Percentiles rank a stretch among this genome's conserved stretches.
Conservation (phyloP, 139 green algal genomes). For the Chlamydomonas incerta region DNA sequence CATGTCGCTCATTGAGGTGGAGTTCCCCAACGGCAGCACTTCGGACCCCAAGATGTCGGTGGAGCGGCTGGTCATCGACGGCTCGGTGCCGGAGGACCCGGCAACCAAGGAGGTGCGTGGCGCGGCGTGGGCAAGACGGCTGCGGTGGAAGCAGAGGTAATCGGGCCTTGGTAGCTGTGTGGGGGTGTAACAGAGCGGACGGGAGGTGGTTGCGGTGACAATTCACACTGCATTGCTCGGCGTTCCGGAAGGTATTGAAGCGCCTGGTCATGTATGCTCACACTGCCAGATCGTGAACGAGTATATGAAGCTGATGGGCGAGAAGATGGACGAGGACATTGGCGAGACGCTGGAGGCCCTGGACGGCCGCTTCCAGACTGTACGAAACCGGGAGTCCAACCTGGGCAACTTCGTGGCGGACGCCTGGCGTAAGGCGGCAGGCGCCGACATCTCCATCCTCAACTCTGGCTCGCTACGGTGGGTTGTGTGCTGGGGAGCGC, state of each 20-base stretch:
- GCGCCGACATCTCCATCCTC: conserved; percentile 67
- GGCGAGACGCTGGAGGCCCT: conserved; percentile 49
- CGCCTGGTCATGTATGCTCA: no score
- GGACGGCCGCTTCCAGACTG: conserved; percentile 74
- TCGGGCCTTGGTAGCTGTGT: no score
- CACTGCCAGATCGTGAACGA: conserved; percentile 60
- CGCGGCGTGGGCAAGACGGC: no score
- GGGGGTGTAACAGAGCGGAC: no score
- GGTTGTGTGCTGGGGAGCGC: background rate
- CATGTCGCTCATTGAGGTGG: conserved; percentile 51
- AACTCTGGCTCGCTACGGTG: conserved; percentile 76
- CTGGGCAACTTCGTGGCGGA: conserved; percentile 79
- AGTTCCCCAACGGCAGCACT: conserved; percentile 4
- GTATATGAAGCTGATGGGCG: conserved; percentile 63
- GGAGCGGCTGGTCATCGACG: conserved; percentile 53
- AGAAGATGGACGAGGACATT: conserved; percentile 69
- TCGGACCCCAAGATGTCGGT: conserved; percentile 52
- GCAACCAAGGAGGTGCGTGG: conserved; percentile 27
- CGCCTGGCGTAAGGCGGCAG: conserved; percentile 44
- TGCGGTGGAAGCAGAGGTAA: no score
- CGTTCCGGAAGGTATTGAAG: no score
- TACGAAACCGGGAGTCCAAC: conserved; percentile 75
- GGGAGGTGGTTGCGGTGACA: no score
- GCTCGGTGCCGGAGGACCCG: conserved; percentile 54
- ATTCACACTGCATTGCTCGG: no score